Evolutionary conservation across 345 rosid genomes (phyloP).

Genomic region (Rhizophora apiculata): DNA sequence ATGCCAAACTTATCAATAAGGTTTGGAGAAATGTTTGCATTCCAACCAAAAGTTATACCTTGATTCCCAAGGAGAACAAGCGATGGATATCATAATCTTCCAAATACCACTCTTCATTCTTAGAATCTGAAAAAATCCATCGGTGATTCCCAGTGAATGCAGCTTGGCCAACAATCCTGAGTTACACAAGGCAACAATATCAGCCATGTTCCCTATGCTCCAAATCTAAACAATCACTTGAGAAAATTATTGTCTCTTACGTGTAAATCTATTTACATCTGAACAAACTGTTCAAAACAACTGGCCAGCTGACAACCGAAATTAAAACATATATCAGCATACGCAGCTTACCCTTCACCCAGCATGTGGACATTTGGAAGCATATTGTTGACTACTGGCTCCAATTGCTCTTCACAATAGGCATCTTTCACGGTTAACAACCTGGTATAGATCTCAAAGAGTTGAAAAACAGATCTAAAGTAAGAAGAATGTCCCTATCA

Average conservation of each 20-base stretch:
- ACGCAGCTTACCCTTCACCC: conserved; percentile 74
- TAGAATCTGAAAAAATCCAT: conserved; percentile 64
- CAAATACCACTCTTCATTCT: conserved; percentile 23
- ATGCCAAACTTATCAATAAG: too few species aligned
- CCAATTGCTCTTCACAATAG: conserved; percentile 54
- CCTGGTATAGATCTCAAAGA: conserved; percentile 42
- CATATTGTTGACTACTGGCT: conserved; percentile 45
- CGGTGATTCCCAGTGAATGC: conserved; percentile 67
- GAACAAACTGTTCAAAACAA: too few species aligned
- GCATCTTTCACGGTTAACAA: conserved; percentile 70
- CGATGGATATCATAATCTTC: conserved; percentile 32
- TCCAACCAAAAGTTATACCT: conserved; percentile 31
- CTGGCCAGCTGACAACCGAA: too few species aligned
- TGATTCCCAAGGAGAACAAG: conserved; percentile 49
- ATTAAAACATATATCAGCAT: neutral
- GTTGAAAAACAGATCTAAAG: conserved; percentile 10
- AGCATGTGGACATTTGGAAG: conserved; percentile 54
- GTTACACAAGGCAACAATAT: conserved; percentile 4
- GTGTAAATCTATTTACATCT: neutral
- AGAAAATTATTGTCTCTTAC: neutral
- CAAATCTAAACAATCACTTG: neutral
- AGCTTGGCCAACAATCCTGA: conserved; percentile 39
- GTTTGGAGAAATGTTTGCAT: neutral
- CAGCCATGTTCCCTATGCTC: neutral
- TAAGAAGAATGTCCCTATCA: conserved; percentile 12